A percentile compares a stretch with the other conserved stretches of the same genome.
These are phyloP conservation scores for Cryptosporidium bovis DNA, from an alignment of 169 alveolate species.

Conservation along the genomic window DNA sequence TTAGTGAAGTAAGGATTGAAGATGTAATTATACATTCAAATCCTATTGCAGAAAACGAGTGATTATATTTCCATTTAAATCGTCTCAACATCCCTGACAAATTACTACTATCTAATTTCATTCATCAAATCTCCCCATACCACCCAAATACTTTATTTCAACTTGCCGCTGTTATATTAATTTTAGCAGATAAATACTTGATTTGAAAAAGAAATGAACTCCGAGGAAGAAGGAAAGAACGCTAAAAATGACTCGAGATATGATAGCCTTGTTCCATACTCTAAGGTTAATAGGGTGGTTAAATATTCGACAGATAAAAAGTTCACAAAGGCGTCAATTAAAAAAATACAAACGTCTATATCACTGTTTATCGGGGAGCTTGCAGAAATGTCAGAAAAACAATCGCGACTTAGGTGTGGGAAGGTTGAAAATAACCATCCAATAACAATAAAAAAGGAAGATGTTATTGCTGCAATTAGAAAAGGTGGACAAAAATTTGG, in stretches of 20 bases:
- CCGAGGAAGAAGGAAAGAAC: background rate
- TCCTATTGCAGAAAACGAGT: conserved; percentile 69
- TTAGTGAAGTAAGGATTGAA: conserved; percentile 83
- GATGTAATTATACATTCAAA: conserved; percentile 70
- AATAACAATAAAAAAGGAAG: conserved; percentile 36
- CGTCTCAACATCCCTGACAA: background rate
- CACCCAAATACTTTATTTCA: background rate
- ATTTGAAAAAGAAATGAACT: conserved; percentile 2
- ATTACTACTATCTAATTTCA: background rate
- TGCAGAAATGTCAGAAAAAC: conserved; percentile 61
- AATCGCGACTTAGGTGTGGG: conserved; percentile 27
- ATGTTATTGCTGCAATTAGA: conserved; percentile 49
- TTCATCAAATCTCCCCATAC: background rate
- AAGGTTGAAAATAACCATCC: conserved; percentile 1
- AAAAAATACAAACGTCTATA: conserved; percentile 10
- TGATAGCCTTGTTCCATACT: conserved; percentile 18
- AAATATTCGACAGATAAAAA: conserved; percentile 26
- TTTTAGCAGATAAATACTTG: background rate
- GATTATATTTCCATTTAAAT: background rate
- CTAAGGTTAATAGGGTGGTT: conserved; percentile 19
- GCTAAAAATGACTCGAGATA: background rate
- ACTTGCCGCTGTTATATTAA: background rate
- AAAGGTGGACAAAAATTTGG: conserved; percentile 56
- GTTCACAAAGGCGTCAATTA: conserved; percentile 31
- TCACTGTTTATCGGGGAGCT: conserved; percentile 26